phyloP scores from a whole-genome alignment of 2,329 filamentous ascomycete genomes.

The Furcasterigmium furcatum region DNA sequence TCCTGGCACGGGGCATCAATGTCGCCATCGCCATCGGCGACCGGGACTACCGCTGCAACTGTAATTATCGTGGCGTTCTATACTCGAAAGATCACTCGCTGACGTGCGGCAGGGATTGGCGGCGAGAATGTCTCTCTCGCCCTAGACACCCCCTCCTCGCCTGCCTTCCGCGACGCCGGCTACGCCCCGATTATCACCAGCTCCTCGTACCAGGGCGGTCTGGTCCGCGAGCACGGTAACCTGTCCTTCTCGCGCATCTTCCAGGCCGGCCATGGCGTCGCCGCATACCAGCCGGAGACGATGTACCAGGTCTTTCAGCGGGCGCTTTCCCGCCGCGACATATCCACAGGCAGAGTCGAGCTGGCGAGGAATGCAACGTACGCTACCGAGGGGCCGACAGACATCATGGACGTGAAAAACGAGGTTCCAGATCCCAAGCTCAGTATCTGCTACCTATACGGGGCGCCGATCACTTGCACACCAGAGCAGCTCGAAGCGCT shows the following conservation, averaged over 20 bases:
- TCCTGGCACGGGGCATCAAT: slow-evolving; percentile 53
- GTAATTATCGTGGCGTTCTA: slow-evolving; percentile 1
- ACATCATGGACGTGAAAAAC: slow-evolving; percentile 45
- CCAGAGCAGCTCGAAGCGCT: slow-evolving; percentile 50
- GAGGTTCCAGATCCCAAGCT: slow-evolving; percentile 39
- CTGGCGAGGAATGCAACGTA: slow-evolving; percentile 12
- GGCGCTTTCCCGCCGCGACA: slow-evolving; percentile 42
- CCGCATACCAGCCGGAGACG: slow-evolving; percentile 44
- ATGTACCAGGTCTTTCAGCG: slow-evolving; percentile 45
- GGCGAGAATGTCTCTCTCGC: slow-evolving; percentile 43
- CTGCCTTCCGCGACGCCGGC: slow-evolving; percentile 55
- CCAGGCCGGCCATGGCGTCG: slow-evolving; percentile 51
- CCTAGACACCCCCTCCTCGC: slow-evolving; percentile 59
- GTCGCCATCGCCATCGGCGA: slow-evolving; percentile 55
- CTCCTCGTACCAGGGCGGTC: slow-evolving; percentile 54
- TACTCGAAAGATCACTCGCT: no score
- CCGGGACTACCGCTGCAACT: slow-evolving; percentile 50
- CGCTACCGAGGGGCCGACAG: slow-evolving; percentile 19
- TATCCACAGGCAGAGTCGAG: slow-evolving; percentile 38
- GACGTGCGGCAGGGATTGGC: slow-evolving; percentile 36
- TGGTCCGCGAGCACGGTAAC: slow-evolving; percentile 65
- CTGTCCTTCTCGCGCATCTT: slow-evolving; percentile 55
- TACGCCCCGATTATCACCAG: slow-evolving; percentile 63
- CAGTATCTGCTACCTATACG: slow-evolving; percentile 58
- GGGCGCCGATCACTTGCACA: slow-evolving; percentile 50